A percentile compares a stretch with the other conserved stretches of the same genome.
These are phyloP conservation scores for Sclerotinia trifoliorum DNA, from an alignment of 2,329 filamentous ascomycete genomes.

Conservation along the genomic window DNA sequence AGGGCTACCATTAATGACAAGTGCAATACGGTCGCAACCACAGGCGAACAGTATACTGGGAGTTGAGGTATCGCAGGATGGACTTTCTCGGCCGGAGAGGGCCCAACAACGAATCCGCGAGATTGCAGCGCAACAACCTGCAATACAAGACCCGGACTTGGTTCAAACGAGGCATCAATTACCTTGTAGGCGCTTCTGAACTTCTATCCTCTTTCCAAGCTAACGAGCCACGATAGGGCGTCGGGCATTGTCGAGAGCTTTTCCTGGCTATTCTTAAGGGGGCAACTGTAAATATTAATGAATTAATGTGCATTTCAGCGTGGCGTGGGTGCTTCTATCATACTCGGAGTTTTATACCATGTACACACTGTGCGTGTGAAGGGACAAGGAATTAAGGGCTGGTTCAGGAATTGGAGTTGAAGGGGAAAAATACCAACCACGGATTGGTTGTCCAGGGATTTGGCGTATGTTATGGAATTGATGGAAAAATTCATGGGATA, in stretches of 20 bases:
- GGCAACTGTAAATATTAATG: slow-evolving; percentile 4
- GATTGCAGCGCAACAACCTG: slow-evolving; percentile 28
- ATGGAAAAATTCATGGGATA: not conserved
- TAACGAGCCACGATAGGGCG: slow-evolving; percentile 29
- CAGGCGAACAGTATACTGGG: slow-evolving; percentile 18
- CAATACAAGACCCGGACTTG: slow-evolving; percentile 34
- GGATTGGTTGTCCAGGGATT: not conserved
- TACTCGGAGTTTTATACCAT: slow-evolving; percentile 20
- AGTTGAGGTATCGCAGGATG: not conserved
- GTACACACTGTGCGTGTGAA: not conserved
- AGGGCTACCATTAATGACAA: slow-evolving; percentile 26
- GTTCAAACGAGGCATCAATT: slow-evolving; percentile 22
- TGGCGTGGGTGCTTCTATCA: slow-evolving; percentile 22
- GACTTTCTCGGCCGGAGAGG: slow-evolving; percentile 27
- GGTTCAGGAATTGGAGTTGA: not conserved
- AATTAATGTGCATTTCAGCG: slow-evolving; percentile 27
- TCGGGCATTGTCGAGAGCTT: slow-evolving; percentile 29
- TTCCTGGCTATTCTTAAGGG: slow-evolving; percentile 35
- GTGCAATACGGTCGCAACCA: slow-evolving; percentile 14
- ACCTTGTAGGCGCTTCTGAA: slow-evolving; percentile 29
- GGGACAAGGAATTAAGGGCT: not conserved
- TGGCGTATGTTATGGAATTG: not conserved
- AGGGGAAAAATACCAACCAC: not conserved
- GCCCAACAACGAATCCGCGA: slow-evolving; percentile 35
- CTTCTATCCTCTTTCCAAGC: not conserved